Base-by-base conservation (phyloP, 345 rosid species). In the Camelina sativa region DNA sequence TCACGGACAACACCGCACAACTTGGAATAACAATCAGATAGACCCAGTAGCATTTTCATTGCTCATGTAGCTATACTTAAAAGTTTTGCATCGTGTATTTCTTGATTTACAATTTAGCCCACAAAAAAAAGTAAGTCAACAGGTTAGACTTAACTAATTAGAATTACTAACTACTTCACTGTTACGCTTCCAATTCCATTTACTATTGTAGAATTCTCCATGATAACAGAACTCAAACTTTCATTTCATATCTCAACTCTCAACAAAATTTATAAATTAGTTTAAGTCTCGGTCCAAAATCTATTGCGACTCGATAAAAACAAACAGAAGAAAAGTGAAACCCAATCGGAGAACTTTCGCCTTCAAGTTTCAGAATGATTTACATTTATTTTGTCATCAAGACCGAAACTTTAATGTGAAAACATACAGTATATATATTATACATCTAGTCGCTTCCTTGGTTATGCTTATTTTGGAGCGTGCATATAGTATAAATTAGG, bases 1-100 rank as follows among this genome's bases (percentile, higher is more conserved):
- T 22, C 40, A 71, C 59, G 50, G 75, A 71, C 59, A 37, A 50
- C 60, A 61, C 67, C 7, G 12, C 67, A 7, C 48, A 9, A 16
- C 5, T 68, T 52, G 61, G 34, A 30, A 64, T 11, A 7, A 8
- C 41, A 40, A 40, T 40, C 13, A 10, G 43, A 40, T 40, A 20
- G 43, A 3, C 13, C 9, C 43, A 1, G 12, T 11, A 40, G 43
- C 43, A 40, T 40, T 11, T 40, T 40, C 43, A 40, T 3, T 40
- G 13, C 43, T 40, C 43, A 40, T 40, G 13, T 40, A 40, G 13
- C 43, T 11, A 11, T 34, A 40, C 1, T 38, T 38, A 0, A 10
- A 11, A 8, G 41, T 38, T 38, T 38, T 10, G 41, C 41, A 10
- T 38, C 11, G 11, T 38, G 11, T 38, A 38, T 44, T 53, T 2